Evolutionary conservation across 2,329 filamentous ascomycete genomes (phyloP), one percentile per base, ranked within the genome.

Genomic region (Ophiobolus disseminans): DNA sequence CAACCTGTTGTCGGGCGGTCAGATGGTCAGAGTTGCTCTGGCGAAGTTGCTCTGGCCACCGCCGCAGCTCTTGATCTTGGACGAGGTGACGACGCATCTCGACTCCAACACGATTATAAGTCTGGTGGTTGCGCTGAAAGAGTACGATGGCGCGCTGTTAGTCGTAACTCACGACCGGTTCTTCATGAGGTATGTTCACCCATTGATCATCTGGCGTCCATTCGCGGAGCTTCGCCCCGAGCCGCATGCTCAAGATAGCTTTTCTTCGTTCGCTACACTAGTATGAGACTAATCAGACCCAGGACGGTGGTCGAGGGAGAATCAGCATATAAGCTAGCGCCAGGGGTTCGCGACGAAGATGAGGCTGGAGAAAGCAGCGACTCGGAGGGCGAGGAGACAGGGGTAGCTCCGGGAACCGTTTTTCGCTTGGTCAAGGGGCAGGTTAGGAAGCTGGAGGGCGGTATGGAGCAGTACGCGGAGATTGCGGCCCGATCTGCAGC

Each of bases 51-150:
- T 93, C 26, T 87, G 86, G 80, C 76, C 76, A 31, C 78, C 82
- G 3, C 89, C 89, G 16, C 89, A 92, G 57, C 81, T 89, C 47
- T 79, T 93, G 2, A 80, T 93, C 5, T 80, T 93, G 6, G 90
- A 93, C 66, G 91, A 91, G 69, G 86, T 91, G 19, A 94, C 90
- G 5, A 93, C 90, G 1, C 91, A 96, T 76, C 78, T 95, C 31
- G 91, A 95, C 68, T 89, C 88, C 53, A 85, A 94, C 73, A 93
- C 88, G 0, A 89, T 93, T 19, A 82, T 84, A 6, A 89, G 88
- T 2, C 73, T 95, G 45, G 80, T 87, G 1, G 79, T 82, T 19
- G 87, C 87, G 2, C 69, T 95, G 54, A 79, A 81, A 11, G 75
- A 75, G 2, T 95, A 88, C 80, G 81, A 86, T 45, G 90, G 90